Conservation (phyloP, 805 yeast species). For the Wickerhamiella sergipiensis region DNA sequence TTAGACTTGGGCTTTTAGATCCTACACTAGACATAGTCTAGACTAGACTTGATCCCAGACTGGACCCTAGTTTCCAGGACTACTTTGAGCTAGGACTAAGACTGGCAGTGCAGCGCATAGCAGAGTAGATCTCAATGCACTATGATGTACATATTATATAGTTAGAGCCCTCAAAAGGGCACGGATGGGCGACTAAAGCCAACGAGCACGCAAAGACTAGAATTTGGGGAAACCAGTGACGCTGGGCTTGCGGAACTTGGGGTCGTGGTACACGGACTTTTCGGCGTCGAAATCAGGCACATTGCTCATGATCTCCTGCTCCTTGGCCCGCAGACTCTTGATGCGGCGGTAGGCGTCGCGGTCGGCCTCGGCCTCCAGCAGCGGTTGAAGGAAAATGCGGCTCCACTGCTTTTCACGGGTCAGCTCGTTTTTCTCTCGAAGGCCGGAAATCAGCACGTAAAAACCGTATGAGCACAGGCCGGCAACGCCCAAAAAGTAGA, state of each 20-base stretch:
- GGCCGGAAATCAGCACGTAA: slow-evolving; percentile 50
- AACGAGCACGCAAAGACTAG: slow-evolving; percentile 5
- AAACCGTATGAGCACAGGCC: slow-evolving; percentile 61
- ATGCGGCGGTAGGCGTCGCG: slow-evolving; percentile 63
- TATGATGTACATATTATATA: not conserved
- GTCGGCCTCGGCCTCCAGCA: slow-evolving; percentile 70
- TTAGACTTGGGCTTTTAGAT: too few species aligned
- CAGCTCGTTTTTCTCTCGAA: slow-evolving; percentile 59
- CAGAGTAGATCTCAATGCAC: too few species aligned
- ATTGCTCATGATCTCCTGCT: slow-evolving; percentile 50
- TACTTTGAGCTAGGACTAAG: too few species aligned
- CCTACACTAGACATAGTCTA: too few species aligned
- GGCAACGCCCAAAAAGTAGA: slow-evolving; percentile 52
- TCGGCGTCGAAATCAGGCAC: slow-evolving; percentile 51
- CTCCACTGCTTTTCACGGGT: slow-evolving; percentile 68
- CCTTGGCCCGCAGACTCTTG: slow-evolving; percentile 51
- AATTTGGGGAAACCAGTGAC: slow-evolving; percentile 22
- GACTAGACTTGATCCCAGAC: too few species aligned
- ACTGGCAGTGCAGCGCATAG: too few species aligned
- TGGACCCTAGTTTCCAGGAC: too few species aligned
- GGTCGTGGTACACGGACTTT: slow-evolving; percentile 33
- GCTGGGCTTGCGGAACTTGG: slow-evolving; percentile 28
- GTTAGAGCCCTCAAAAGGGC: not conserved
- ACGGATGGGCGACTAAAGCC: not conserved
- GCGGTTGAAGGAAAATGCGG: slow-evolving; percentile 56